Percentiles rank a stretch among this genome's conserved stretches.
These are phyloP conservation scores for Deinandra increscens DNA, from an alignment of 129 eudicot species.

Conservation along the genomic window DNA sequence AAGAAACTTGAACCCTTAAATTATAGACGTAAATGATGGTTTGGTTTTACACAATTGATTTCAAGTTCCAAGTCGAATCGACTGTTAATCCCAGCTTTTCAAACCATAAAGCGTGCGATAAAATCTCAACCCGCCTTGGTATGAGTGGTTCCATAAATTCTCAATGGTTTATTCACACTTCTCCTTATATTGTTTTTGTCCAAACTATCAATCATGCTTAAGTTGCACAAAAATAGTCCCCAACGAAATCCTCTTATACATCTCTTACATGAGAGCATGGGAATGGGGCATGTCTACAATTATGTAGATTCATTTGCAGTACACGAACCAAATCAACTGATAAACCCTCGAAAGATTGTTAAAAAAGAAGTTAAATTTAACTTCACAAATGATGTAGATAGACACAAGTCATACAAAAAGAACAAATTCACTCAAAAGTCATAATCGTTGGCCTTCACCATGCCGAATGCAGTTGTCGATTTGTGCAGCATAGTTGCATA, in stretches of 20 bases:
- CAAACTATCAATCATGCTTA: too few species aligned
- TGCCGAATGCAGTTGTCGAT: slow-evolving; percentile 59
- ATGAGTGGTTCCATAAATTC: not conserved
- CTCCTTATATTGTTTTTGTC: too few species aligned
- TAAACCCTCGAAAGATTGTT: slow-evolving; percentile 12
- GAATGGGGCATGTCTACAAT: slow-evolving; percentile 7
- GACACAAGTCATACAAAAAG: slow-evolving; percentile 13
- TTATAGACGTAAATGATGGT: too few species aligned
- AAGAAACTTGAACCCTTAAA: too few species aligned
- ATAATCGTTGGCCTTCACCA: slow-evolving; percentile 71
- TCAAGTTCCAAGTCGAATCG: too few species aligned
- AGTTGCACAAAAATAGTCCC: too few species aligned
- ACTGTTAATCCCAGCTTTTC: too few species aligned
- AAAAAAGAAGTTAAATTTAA: not conserved
- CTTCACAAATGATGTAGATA: slow-evolving; percentile 6
- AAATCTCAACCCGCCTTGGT: too few species aligned
- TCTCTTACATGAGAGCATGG: not conserved
- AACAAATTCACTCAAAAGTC: slow-evolving; percentile 23
- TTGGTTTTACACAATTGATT: too few species aligned
- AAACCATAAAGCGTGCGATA: not conserved
- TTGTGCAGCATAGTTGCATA: slow-evolving; percentile 55
- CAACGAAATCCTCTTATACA: not conserved
- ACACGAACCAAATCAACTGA: slow-evolving; percentile 12
- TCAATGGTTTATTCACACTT: too few species aligned
- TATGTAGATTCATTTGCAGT: not conserved